Evolutionary conservation across 1,284 basidiomycete genomes (phyloP).

Genomic region (Cronartium quercuum): DNA sequence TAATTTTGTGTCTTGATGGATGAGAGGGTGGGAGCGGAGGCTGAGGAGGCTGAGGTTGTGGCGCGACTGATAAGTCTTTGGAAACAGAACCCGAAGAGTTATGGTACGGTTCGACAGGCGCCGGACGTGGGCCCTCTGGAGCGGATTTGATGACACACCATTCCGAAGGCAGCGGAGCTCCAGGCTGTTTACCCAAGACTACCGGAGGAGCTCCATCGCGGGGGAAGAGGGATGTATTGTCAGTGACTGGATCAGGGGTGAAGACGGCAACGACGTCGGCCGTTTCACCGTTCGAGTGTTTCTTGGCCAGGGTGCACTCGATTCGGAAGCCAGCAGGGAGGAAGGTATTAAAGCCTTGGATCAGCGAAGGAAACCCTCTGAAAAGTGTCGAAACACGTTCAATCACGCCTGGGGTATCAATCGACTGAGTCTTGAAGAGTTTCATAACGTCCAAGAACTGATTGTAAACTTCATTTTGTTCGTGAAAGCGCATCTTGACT

Average conservation of each 20-base stretch:
- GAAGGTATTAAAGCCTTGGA: slow-evolving; percentile 51
- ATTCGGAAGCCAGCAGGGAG: slow-evolving; percentile 50
- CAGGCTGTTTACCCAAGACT: slow-evolving; percentile 8
- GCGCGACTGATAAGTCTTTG: slow-evolving; percentile 3
- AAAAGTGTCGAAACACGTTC: slow-evolving; percentile 50
- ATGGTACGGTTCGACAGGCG: not conserved
- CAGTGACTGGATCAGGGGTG: slow-evolving; percentile 28
- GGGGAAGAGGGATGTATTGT: slow-evolving; percentile 33
- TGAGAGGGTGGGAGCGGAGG: not conserved
- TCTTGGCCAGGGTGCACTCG: slow-evolving; percentile 44
- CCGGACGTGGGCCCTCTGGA: slow-evolving; percentile 12
- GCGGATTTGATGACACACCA: slow-evolving; percentile 7
- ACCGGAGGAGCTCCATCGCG: slow-evolving; percentile 24
- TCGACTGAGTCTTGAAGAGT: slow-evolving; percentile 41
- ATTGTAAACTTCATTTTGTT: slow-evolving; percentile 38
- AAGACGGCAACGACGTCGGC: slow-evolving; percentile 35
- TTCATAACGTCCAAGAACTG: slow-evolving; percentile 39
- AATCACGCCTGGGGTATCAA: slow-evolving; percentile 51
- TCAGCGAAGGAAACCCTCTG: slow-evolving; percentile 49
- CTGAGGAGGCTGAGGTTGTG: slow-evolving; percentile 2
- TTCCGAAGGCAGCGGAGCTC: slow-evolving; percentile 12
- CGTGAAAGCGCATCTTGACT: slow-evolving; percentile 38
- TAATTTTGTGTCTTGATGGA: not conserved
- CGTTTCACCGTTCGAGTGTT: not conserved
- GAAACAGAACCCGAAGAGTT: not conserved